A percentile compares a stretch with the other conserved stretches of the same genome.
These are phyloP conservation scores for Spongospora subterranea DNA, from an alignment of 208 protist genomes.

Conservation along the genomic window DNA sequence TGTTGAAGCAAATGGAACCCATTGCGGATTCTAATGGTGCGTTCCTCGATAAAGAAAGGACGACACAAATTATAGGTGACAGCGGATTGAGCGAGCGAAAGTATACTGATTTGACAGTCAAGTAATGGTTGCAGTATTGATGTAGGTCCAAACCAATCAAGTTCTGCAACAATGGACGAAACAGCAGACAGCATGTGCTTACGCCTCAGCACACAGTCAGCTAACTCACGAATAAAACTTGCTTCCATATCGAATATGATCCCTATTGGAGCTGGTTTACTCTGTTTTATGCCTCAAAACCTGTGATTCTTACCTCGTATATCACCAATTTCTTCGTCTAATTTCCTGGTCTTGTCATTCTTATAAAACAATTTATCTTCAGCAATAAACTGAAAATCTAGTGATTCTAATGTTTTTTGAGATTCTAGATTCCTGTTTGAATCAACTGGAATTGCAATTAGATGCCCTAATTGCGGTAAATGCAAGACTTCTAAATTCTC, in stretches of 20 bases:
- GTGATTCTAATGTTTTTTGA: neutral
- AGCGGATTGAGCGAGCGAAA: constrained; percentile 1
- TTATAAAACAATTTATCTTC: constrained; percentile 56
- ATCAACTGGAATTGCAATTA: constrained; percentile 41
- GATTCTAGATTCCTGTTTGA: neutral
- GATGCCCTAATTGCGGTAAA: constrained; percentile 37
- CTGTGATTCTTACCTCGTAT: constrained; percentile 27
- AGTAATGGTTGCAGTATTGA: neutral
- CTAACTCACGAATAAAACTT: constrained; percentile 44
- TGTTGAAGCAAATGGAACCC: constrained; percentile 1
- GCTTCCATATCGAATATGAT: constrained; percentile 16
- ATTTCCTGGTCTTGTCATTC: constrained; percentile 7
- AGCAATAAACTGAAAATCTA: constrained; percentile 43
- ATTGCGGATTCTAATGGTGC: neutral
- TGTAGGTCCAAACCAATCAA: neutral
- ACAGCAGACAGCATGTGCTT: neutral
- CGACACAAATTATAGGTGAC: neutral
- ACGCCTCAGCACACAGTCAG: neutral
- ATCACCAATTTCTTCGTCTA: constrained; percentile 49
- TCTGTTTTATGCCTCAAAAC: constrained; percentile 3
- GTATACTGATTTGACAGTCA: neutral
- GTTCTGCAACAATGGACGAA: neutral
- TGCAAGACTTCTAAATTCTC: constrained; percentile 13
- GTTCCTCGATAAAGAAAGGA: neutral
- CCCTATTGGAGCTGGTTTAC: neutral